Evolutionary conservation across 2,329 filamentous ascomycete genomes (phyloP), one percentile per base, ranked within the genome.

Genomic region (Stylonectria norvegica): DNA sequence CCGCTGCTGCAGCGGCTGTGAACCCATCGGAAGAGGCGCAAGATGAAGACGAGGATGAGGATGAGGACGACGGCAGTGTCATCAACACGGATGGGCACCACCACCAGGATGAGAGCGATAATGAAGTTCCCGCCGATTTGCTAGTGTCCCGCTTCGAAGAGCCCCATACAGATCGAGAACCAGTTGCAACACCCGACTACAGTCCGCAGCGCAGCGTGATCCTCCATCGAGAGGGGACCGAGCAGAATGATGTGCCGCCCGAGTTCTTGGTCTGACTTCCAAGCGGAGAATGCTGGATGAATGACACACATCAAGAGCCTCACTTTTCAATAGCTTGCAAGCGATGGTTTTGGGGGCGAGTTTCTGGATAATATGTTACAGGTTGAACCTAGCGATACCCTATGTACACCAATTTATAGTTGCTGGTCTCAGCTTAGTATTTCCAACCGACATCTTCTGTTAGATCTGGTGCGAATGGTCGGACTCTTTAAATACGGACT

Each of bases 201-300:
- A 40, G 42, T 19, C 43, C 48, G 5, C 45, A 33, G 6, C 47
- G 38, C 12, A 45, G 50, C 9, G 46, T 44, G 16, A 33, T 51
- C 2, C 38, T 50, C 6, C 47, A 43, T 14, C 54, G 57, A 34
- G 53, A 61, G 36, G 63, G 63, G 28, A 70, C 66, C 48, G 70
- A 70, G 43, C 36, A 42, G n/a, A 73, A 74, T 34, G 73, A 74
- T 36, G 66, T 78, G 6, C 74, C 75, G 1, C 60, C 62, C 0
- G 74, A 79, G 42, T 77, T 79, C 47, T 48, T 79, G 5, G 69
- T 69, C n/a, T n/a, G n/a, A n/a, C n/a, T n/a, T n/a, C n/a, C n/a
- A n/a, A n/a, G n/a, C n/a, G n/a, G n/a, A 9, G 11, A 5, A 15
- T 28, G 9, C 33, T 34, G n/a, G n/a, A n/a, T n/a, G n/a, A n/a